Base-by-base conservation (phyloP, 345 rosid species). In the Salix viminalis region DNA sequence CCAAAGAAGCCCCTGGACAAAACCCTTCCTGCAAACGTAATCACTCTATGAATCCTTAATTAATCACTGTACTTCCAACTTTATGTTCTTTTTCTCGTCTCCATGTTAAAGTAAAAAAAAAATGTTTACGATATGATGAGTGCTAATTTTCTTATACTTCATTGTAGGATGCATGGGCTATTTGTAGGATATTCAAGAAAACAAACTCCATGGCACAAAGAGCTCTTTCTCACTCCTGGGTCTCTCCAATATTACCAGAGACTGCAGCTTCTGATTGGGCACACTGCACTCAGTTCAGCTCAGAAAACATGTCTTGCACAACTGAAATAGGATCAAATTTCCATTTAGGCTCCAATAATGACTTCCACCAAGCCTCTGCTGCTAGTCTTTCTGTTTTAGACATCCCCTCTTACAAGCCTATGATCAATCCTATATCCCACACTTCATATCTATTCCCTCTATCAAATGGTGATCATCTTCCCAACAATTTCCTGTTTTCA, bases 121-220 rank as follows among this genome's bases (percentile, higher is more conserved):
- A 23, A 8, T 48, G 30, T 62, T 7, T 62, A 12, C 23, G 7
- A 77, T 61, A 62, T 41, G 36, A 15, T 14, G 7, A 37, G 32
- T 23, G 21, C 44, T 69, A 16, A 37, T 58, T 65, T 32, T 37
- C 21, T 12, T 76, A 54, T 41, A 41, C 44, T 8, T 32, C n/a
- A 15, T 30, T 6, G 67, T 86, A 95, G 97, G 99, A 93, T 72
- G 88, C 96, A 2, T 95, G 99, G 97, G 99, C 99, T 70, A 95
- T 95, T 44, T 95, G 99, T 24, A 89, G 94, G 89, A 95, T 95
- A 82, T 95, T 95, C 87, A 95, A 89, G 89, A 95, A 95, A 80
- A 86, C 90, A 6, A 93, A 86, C 56, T 80, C 97, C 8, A 83
- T 87, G 80, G 89, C 95, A 24, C 98, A 91, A 60, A 87, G 89